Percentiles rank a stretch among this genome's conserved stretches.
Evolutionary conservation across 2,329 filamentous ascomycete genomes (phyloP).

Genomic region (Orbilia quercus): DNA sequence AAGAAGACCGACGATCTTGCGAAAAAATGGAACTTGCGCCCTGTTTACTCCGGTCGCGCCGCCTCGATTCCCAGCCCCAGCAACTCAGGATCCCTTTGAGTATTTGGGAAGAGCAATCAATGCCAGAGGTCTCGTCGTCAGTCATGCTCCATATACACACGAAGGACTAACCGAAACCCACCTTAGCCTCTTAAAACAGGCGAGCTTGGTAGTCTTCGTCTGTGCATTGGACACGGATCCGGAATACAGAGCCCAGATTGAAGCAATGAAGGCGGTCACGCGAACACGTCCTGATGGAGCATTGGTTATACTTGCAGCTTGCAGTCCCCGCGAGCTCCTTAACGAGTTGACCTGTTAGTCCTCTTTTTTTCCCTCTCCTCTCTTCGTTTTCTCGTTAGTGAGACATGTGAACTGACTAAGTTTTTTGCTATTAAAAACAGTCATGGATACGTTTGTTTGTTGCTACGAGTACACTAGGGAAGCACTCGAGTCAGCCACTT

Average conservation of each 20-base stretch:
- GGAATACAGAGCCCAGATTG: constrained; percentile 60
- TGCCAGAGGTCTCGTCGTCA: constrained; percentile 70
- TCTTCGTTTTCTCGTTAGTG: constrained; percentile 55
- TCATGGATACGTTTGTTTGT: constrained; percentile 59
- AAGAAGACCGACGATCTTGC: constrained; percentile 61
- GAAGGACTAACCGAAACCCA: constrained; percentile 74
- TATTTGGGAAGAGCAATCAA: constrained; percentile 74
- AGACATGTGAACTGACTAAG: constrained; percentile 58
- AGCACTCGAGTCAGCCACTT: constrained; percentile 68
- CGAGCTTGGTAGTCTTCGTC: constrained; percentile 72
- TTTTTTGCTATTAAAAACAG: constrained; percentile 61
- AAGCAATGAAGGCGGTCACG: constrained; percentile 61
- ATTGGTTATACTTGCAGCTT: constrained; percentile 60
- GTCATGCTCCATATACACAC: constrained; percentile 78
- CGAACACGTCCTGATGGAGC: constrained; percentile 59
- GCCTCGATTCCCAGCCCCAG: constrained; percentile 64
- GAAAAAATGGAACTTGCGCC: constrained; percentile 35
- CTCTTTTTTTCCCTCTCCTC: constrained; percentile 61
- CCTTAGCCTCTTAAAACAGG: constrained; percentile 71
- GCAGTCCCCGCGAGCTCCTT: constrained; percentile 68
- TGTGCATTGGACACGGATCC: constrained; percentile 67
- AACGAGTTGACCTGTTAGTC: constrained; percentile 63
- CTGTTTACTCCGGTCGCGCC: constrained; percentile 71
- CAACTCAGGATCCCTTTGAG: constrained; percentile 75
- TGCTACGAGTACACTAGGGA: constrained; percentile 66